These are phyloP conservation scores for Talaromyces amestolkiae DNA, from an alignment of 2,329 filamentous ascomycete genomes.

Conservation along the genomic window DNA sequence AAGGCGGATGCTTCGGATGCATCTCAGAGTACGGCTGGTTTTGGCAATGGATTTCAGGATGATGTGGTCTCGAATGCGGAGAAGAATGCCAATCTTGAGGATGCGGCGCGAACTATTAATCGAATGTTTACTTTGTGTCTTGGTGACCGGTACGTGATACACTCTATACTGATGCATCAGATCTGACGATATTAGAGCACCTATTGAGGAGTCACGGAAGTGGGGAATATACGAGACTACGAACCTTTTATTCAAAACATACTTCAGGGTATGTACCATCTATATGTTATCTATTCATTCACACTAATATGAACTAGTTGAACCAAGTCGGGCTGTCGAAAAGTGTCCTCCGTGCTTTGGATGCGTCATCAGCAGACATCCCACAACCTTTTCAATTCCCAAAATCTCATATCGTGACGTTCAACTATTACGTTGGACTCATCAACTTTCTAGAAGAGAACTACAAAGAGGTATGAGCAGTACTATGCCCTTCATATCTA, in stretches of 20 bases:
- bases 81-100: slow-evolving; percentile 82
- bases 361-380: slow-evolving; percentile 75
- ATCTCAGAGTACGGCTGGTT: slow-evolving; percentile 48
- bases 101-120: slow-evolving; percentile 87
- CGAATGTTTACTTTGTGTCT: slow-evolving; percentile 88
- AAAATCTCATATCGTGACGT: slow-evolving; percentile 86
- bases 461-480: slow-evolving; percentile 66
- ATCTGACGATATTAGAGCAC: slow-evolving; percentile 55
- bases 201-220: slow-evolving; percentile 86
- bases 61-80: slow-evolving; percentile 74
- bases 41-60: slow-evolving; percentile 64
- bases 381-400: slow-evolving; percentile 77
- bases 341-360: slow-evolving; percentile 80
- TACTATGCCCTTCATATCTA: neutral
- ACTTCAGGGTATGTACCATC: slow-evolving; percentile 66
- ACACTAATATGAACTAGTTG: slow-evolving; percentile 47
- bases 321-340: slow-evolving; percentile 87
- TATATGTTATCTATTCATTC: neutral
- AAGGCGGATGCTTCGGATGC: slow-evolving; percentile 72
- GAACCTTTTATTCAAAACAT: slow-evolving; percentile 95
- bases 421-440: slow-evolving; percentile 93
- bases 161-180: neutral
- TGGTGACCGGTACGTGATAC: slow-evolving; percentile 69
- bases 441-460: slow-evolving; percentile 94
- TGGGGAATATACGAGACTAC: slow-evolving; percentile 97